phyloP scores from a whole-genome alignment of 805 yeast species.

The Blastobotrys americana region DNA sequence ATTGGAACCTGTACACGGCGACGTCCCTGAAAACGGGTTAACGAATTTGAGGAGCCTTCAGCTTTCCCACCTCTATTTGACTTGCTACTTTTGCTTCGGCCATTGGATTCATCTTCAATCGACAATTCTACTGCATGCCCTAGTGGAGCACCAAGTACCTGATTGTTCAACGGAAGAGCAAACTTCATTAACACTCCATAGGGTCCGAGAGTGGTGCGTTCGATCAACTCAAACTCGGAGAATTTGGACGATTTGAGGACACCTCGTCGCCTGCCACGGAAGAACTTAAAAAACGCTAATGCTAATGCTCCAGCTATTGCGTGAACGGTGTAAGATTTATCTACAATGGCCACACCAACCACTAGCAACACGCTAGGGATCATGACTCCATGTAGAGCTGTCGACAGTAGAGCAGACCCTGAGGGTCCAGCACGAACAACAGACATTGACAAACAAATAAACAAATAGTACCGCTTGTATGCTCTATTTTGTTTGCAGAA shows the following conservation, averaged over 20 bases:
- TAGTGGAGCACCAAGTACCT: constrained; percentile 25
- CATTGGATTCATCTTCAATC: not conserved
- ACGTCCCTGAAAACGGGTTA: constrained; percentile 50
- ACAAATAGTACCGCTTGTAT: too few species aligned
- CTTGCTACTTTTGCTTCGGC: not conserved
- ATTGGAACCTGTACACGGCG: constrained; percentile 91
- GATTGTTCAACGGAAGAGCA: constrained; percentile 71
- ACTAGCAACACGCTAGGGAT: constrained; percentile 27
- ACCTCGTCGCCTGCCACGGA: constrained; percentile 21
- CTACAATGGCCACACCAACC: constrained; percentile 25
- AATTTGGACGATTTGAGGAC: not conserved
- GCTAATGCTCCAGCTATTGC: constrained; percentile 19
- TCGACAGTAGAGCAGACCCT: constrained; percentile 16
- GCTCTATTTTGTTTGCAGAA: too few species aligned
- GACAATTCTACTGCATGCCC: constrained; percentile 44
- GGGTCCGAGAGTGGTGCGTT: constrained; percentile 40
- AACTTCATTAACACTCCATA: constrained; percentile 65
- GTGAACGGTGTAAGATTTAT: constrained; percentile 21
- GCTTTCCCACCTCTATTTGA: not conserved
- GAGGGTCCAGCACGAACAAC: not conserved
- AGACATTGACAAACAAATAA: too few species aligned
- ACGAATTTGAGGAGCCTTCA: not conserved
- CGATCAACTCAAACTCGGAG: not conserved
- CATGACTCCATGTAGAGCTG: constrained; percentile 29
- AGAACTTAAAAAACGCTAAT: constrained; percentile 23